phyloP scores from a whole-genome alignment of 1,284 basidiomycete species.

The Cryptococcus neoformans region DNA sequence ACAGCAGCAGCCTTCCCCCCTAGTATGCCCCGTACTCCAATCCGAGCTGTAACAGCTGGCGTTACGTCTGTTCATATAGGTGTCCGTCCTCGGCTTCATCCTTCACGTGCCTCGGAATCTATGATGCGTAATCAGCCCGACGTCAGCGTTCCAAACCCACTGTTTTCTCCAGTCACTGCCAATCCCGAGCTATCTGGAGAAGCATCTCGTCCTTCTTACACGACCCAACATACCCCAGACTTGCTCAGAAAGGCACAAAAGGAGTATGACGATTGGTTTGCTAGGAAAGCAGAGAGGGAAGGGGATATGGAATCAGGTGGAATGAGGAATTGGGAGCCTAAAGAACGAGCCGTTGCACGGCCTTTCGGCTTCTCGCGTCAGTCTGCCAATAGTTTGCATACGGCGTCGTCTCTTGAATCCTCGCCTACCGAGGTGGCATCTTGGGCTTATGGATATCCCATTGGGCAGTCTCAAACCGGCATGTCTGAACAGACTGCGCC shows the following conservation, averaged over 20 bases:
- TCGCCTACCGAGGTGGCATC: background rate
- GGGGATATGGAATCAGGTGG: conserved; percentile 21
- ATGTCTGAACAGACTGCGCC: background rate
- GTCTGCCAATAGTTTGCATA: background rate
- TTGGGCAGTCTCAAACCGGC: background rate
- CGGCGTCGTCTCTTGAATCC: background rate
- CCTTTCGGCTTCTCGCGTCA: conserved; percentile 9
- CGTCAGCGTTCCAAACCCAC: conserved; percentile 13
- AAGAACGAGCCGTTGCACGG: conserved; percentile 19
- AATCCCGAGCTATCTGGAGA: conserved; percentile 3
- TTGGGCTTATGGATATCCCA: background rate
- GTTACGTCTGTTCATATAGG: conserved; percentile 39
- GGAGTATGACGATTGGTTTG: conserved; percentile 35
- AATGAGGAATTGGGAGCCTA: conserved; percentile 26
- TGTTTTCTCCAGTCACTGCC: conserved; percentile 19
- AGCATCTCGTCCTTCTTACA: conserved; percentile 6
- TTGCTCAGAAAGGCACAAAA: conserved; percentile 24
- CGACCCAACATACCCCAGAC: conserved; percentile 9
- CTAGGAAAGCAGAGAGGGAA: conserved; percentile 27
- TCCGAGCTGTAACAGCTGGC: conserved; percentile 28
- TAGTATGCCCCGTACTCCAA: conserved; percentile 22
- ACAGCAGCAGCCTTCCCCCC: conserved; percentile 10
- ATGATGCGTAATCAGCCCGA: conserved; percentile 34
- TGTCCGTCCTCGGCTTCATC: conserved; percentile 36
- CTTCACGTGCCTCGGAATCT: conserved; percentile 21